phyloP scores from a whole-genome alignment of 1,284 basidiomycete genomes.

The Lentinus polychrous region DNA sequence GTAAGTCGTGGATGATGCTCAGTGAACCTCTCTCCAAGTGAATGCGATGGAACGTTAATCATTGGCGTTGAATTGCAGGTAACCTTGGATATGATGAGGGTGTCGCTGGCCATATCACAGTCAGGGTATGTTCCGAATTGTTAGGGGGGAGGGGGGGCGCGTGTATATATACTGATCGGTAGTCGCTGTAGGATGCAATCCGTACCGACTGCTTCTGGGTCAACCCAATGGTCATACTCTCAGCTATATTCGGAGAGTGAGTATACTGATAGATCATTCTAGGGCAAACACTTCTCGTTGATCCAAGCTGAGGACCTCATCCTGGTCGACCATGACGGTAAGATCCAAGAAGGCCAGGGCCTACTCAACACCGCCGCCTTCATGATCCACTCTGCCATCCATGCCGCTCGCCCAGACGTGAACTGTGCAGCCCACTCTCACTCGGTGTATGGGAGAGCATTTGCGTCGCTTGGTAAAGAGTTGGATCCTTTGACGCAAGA shows the following conservation, averaged over 20 bases:
- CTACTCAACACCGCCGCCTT: constrained; percentile 42
- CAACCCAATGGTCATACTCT: constrained; percentile 34
- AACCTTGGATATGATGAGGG: constrained; percentile 55
- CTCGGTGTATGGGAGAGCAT: constrained; percentile 56
- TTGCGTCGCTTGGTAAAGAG: constrained; percentile 48
- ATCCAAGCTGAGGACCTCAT: constrained; percentile 41
- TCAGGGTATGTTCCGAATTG: constrained; percentile 25
- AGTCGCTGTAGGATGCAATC: constrained; percentile 39
- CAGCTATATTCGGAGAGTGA: background rate
- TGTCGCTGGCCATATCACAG: constrained; percentile 58
- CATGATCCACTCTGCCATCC: constrained; percentile 49
- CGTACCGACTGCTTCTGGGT: constrained; percentile 50
- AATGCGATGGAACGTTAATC: constrained; percentile 6
- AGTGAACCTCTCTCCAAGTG: background rate
- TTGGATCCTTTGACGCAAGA: constrained; percentile 50
- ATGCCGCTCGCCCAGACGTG: constrained; percentile 55
- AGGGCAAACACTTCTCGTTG: constrained; percentile 38
- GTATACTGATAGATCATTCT: background rate
- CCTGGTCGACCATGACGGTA: constrained; percentile 42
- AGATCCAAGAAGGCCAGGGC: constrained; percentile 35
- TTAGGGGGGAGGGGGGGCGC: background rate
- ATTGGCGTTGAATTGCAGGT: constrained; percentile 28
- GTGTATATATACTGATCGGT: too few relatives aligned
- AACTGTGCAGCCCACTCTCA: constrained; percentile 62
- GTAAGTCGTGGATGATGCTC: constrained; percentile 15